phyloP scores from a whole-genome alignment of 108 stramenopile species.

The Skeletonema menzelii region DNA sequence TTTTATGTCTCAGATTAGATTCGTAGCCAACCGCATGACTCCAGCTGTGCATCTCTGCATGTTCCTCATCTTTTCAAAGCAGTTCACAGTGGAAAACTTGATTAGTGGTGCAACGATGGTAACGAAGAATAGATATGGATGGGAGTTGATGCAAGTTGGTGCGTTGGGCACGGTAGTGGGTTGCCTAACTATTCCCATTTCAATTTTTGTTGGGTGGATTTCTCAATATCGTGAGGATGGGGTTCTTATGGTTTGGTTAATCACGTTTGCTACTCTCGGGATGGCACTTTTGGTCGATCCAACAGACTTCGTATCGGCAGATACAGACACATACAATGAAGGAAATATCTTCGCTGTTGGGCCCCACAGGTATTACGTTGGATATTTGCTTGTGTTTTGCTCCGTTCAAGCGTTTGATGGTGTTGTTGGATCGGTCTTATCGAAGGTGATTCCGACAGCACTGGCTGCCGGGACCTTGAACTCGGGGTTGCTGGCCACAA shows the following conservation, averaged over 20 bases:
- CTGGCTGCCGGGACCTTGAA: constrained; percentile 91
- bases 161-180: constrained; percentile 77
- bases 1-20: constrained; percentile 19
- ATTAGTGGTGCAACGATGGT: constrained; percentile 76
- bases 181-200: constrained; percentile 75
- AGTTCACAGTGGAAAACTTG: constrained; percentile 80
- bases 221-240: constrained; percentile 62
- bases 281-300: constrained; percentile 64
- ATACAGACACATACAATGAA: constrained; percentile 59
- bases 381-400: constrained; percentile 69
- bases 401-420: constrained; percentile 75
- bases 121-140: constrained; percentile 83
- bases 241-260: constrained; percentile 54
- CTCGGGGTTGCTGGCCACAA: constrained; percentile 72
- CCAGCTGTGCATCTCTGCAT: constrained; percentile 65
- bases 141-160: constrained; percentile 82
- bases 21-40: constrained; percentile 41
- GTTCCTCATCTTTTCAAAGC: constrained; percentile 77
- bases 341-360: constrained; percentile 51
- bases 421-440: constrained; percentile 81
- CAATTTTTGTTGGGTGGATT: constrained; percentile 66
- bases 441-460: constrained; percentile 84
- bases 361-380: constrained; percentile 56
- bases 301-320: constrained; percentile 51
- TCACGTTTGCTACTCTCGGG: constrained; percentile 53